Base-by-base conservation (phyloP, 2,329 filamentous ascomycete species). In the Plenodomus lindquistii region DNA sequence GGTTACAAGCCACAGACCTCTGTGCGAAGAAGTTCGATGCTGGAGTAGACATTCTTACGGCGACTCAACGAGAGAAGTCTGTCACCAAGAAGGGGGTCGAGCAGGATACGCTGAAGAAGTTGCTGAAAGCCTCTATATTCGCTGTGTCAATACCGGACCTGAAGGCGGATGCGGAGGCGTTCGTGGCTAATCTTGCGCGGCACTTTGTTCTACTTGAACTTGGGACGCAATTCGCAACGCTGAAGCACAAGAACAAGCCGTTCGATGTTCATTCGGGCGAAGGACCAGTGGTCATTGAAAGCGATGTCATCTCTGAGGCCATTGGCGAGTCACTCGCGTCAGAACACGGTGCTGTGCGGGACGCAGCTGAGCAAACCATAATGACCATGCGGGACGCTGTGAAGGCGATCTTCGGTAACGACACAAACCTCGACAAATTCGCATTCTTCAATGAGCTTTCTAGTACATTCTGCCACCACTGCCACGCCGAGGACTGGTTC, bases 401-500 rank as follows among this genome's bases (percentile, higher is more conserved):
- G 2, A 79, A 80, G 18, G 85, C 84, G 7, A 90, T 99, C 27
- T 91, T 97, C 57, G 92, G 92, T 2, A 85, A 84, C 1, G 78
- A 86, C 34, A 81, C 81, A 18, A 82, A 88, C 44, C 85, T 92
- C 24, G 84, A 89, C 27, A 85, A 85, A 46, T 80, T 99, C 8
- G 85, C 87, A 0, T 90, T 99, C 73, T 99, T 99, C 74, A 82
- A 81, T 49, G 86, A 93, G 63, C 79, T 99, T 5, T 87, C 88
- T 34, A 88, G 85, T 51, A 86, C 86, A 0, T 96, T 97, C 69
- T 94, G 90, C 61, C 94, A 99, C 69, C 91, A 90, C 57, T 99
- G 94, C 70, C 92, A 97, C 63, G 91, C 94, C 63, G 93, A 99
- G 70, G 94, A 99, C 64, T 99, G 95, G 94, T 99, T 96, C 67